Evolutionary conservation across 768 basidiomycete species (phyloP).

Genomic region (Pilatotrama ljubarskyi): DNA sequence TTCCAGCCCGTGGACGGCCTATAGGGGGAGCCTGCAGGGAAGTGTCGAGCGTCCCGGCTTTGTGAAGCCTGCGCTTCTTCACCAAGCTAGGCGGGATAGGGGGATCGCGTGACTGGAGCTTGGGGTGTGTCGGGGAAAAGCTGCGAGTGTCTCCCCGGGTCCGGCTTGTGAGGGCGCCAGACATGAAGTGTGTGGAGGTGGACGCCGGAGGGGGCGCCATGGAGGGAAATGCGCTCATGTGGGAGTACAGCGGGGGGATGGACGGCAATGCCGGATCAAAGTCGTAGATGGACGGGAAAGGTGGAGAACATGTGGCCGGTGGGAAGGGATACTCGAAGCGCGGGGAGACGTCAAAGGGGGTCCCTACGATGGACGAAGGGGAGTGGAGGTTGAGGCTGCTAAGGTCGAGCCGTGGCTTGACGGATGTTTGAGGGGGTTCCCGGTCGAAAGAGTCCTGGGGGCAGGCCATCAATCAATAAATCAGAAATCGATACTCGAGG

Average conservation of each 20-base stretch:
- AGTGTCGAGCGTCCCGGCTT: background rate
- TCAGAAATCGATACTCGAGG: background rate
- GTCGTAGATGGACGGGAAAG: conserved; percentile 8
- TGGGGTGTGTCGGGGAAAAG: conserved; percentile 28
- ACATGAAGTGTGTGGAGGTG: background rate
- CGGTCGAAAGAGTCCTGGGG: background rate
- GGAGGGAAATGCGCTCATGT: background rate
- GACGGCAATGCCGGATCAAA: conserved; percentile 7
- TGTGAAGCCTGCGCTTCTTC: conserved; percentile 14
- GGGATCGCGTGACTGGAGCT: conserved; percentile 22
- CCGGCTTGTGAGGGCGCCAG: background rate
- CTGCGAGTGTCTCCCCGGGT: conserved; percentile 8
- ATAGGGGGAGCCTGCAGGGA: background rate
- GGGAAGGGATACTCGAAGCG: conserved; percentile 38
- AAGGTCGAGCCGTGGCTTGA: conserved; percentile 26
- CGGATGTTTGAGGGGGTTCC: background rate
- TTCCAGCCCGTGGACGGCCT: background rate
- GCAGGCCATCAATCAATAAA: background rate
- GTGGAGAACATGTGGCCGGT: conserved; percentile 10
- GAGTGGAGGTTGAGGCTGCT: conserved; percentile 30
- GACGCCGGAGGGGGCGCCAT: background rate
- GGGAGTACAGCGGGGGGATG: background rate
- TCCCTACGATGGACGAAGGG: conserved; percentile 34
- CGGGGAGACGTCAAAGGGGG: conserved; percentile 34
- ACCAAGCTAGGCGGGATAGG: conserved; percentile 25